phyloP scores from a whole-genome alignment of 1,139 yeast genomes.

The Geotrichum europaeum region DNA sequence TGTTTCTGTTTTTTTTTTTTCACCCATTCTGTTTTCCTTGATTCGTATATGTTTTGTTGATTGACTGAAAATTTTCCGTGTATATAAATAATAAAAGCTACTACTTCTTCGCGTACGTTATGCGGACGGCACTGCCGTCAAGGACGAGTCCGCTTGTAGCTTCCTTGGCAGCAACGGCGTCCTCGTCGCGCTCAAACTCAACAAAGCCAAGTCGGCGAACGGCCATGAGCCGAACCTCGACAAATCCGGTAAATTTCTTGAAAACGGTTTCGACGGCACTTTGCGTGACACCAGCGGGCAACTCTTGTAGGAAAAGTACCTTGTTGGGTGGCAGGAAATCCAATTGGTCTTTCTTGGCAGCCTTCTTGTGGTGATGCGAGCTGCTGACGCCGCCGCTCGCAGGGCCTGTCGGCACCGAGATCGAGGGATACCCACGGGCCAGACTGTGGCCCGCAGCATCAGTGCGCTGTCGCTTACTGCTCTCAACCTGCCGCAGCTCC shows the following conservation, averaged over 20 bases:
- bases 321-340: conserved; percentile 58
- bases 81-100: neutral
- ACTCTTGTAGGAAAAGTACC: conserved; percentile 59
- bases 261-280: conserved; percentile 44
- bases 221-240: conserved; percentile 59
- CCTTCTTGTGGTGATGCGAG: conserved; percentile 20
- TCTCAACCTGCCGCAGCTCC: conserved; percentile 25
- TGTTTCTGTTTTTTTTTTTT: conserved; percentile 1
- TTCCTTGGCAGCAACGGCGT: conserved; percentile 44
- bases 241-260: conserved; percentile 49
- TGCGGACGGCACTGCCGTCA: conserved; percentile 35
- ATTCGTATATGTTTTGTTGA: conserved; percentile 10
- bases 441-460: neutral
- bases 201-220: conserved; percentile 71
- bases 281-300: conserved; percentile 46
- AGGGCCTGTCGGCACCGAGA: neutral
- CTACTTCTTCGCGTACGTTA: conserved; percentile 50
- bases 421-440: neutral
- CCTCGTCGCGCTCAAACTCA: conserved; percentile 57
- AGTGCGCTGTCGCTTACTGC: neutral
- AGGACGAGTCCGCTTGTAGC: conserved; percentile 37
- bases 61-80: neutral
- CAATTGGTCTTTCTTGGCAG: conserved; percentile 20
- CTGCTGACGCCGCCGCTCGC: neutral
- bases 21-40: neutral